These are phyloP conservation scores for Suhomyces xylopsoci DNA, from an alignment of 805 yeast species.

Conservation along the genomic window DNA sequence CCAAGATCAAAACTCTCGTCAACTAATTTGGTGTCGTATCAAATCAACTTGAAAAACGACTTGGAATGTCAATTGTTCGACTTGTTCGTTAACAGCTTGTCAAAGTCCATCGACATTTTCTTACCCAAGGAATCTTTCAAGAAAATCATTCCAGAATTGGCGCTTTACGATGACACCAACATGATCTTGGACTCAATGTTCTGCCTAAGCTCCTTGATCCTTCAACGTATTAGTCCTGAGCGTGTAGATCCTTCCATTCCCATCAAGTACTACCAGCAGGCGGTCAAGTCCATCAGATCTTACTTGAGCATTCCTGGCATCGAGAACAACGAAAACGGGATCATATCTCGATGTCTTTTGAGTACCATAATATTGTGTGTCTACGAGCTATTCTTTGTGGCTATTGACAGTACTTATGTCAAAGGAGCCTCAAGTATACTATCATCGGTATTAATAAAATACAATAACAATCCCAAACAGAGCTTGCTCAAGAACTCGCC, in stretches of 20 bases:
- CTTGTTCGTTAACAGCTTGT: slow-evolving; percentile 27
- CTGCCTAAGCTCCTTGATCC: slow-evolving; percentile 35
- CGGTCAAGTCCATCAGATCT: slow-evolving; percentile 31
- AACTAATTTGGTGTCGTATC: slow-evolving; percentile 6
- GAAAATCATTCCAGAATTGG: slow-evolving; percentile 33
- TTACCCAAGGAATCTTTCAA: slow-evolving; percentile 27
- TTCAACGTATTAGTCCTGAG: slow-evolving; percentile 28
- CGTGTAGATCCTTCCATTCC: slow-evolving; percentile 28
- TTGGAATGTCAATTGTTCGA: slow-evolving; percentile 33
- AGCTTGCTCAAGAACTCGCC: slow-evolving; percentile 26
- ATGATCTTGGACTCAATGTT: slow-evolving; percentile 37
- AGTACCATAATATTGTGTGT: slow-evolving; percentile 37
- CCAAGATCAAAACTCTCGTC: slow-evolving; percentile 7
- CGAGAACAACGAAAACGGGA: slow-evolving; percentile 23
- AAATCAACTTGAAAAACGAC: slow-evolving; percentile 15
- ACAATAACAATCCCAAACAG: slow-evolving; percentile 8
- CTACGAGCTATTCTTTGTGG: slow-evolving; percentile 38
- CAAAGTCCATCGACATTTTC: slow-evolving; percentile 32
- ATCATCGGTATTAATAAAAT: slow-evolving; percentile 23
- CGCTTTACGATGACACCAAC: slow-evolving; percentile 37
- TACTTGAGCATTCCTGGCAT: slow-evolving; percentile 25
- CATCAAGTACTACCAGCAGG: slow-evolving; percentile 35
- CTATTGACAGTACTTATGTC: slow-evolving; percentile 35
- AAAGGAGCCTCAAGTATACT: slow-evolving; percentile 37
- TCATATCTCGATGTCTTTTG: slow-evolving; percentile 33